Base-by-base conservation (phyloP, 2,329 filamentous ascomycete species). In the Ilyonectria robusta region DNA sequence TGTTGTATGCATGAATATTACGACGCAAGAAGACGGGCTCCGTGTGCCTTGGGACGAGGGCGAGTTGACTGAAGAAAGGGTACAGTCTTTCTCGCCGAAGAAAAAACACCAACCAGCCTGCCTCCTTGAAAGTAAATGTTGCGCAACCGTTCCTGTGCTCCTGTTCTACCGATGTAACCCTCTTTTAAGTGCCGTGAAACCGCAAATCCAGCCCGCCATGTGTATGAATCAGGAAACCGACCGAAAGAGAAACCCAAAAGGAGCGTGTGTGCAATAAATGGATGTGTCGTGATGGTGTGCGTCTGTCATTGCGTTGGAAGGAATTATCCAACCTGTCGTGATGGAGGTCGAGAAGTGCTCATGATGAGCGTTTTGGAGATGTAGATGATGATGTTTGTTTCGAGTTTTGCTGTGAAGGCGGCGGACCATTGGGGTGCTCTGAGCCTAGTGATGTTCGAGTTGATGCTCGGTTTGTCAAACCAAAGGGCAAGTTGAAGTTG, bases 401-500 rank as follows among this genome's bases (percentile, higher is more conserved):
- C 40, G 59, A 54, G 26, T 46, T 19, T 15, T n/a, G 35, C 23
- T 5, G 26, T 13, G 55, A 44, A 19, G 42, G 33, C 46, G 51
- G 46, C 15, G 37, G 46, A 37, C 44, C 31, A 11, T 26, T 26
- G 6, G 54, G 29, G 19, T 23, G 11, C 29, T 42, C 51, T n/a
- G 23, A 17, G 37, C 35, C 29, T 19, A 11, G 11, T 15, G 40
- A 59, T 21, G 23, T 48, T n/a, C 15, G 57, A 17, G 21, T 21
- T n/a, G 46, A 59, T 29, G 13, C 13, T 23, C 37, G 11, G 23
- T 29, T 7, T 17, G 21, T 13, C 10, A n/a, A 21, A 26, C 59
- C 26, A 17, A 62, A 68, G 13, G 62, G 55, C 19, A 55, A 48
- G 33, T 62, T 51, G 33, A 68, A 68, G 29, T 66, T 68, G 31